Conservation (phyloP, 257 asterid genomes). For the Gentiana dahurica region DNA sequence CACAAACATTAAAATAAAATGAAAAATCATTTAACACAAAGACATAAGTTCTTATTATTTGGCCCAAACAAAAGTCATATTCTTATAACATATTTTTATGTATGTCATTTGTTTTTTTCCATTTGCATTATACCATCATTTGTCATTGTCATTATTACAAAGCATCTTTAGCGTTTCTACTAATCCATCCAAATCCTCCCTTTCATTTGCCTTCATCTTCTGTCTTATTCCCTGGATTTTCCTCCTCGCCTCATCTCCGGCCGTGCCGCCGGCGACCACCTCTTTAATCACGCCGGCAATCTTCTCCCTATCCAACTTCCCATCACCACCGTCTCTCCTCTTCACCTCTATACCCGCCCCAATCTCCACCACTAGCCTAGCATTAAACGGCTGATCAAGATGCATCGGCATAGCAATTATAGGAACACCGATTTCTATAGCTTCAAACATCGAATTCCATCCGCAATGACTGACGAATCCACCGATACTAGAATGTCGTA, state of each 20-base stretch:
- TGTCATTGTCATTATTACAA: constrained; percentile 3
- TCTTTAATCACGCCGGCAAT: constrained; percentile 13
- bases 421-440: constrained; percentile 4
- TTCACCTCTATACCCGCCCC: not conserved
- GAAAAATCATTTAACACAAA: no score
- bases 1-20: no score
- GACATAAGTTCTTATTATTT: no score
- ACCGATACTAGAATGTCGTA: not conserved
- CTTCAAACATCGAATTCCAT: constrained; percentile 5
- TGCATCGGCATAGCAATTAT: constrained; percentile 6
- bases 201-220: constrained; percentile 21
- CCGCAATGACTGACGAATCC: constrained; percentile 7
- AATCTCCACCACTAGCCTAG: constrained; percentile 7
- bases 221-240: constrained; percentile 17
- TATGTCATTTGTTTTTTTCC: no score
- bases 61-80: no score
- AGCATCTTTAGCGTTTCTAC: constrained; percentile 20
- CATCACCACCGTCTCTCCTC: not conserved
- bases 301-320: constrained; percentile 14
- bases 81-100: no score
- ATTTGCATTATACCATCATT: not conserved
- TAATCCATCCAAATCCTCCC: constrained; percentile 34
- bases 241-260: constrained; percentile 15
- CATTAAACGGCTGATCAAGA: constrained; percentile 10
- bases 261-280: constrained; percentile 18